These are phyloP conservation scores for Oryza longistaminata DNA, from an alignment of 176 grass and related monocot species.

Conservation along the genomic window DNA sequence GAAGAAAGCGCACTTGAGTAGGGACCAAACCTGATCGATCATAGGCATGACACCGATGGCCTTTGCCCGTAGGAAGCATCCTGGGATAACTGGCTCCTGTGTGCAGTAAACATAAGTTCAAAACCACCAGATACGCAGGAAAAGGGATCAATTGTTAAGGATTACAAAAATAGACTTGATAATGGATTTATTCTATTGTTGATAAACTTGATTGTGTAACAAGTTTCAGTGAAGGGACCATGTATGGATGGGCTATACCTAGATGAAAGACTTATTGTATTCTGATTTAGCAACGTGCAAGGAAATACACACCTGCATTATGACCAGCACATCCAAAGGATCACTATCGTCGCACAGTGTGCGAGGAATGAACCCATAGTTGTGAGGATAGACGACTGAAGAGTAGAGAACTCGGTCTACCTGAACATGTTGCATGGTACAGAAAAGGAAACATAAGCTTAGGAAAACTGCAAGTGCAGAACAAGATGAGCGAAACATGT, in stretches of 20 bases:
- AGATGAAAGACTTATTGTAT: not conserved
- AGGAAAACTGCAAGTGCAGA: not conserved
- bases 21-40: slow-evolving; percentile 70
- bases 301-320: slow-evolving; percentile 80
- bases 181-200: not conserved
- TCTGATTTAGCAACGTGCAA: not conserved
- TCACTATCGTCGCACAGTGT: slow-evolving; percentile 91
- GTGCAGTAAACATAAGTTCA: not conserved
- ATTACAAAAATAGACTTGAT: not conserved
- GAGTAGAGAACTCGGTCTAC: slow-evolving; percentile 98
- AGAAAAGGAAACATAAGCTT: not conserved
- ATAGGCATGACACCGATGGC: slow-evolving; percentile 86
- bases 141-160: not conserved
- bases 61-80: slow-evolving; percentile 66
- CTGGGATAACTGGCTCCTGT: slow-evolving; percentile 70
- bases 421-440: slow-evolving; percentile 22
- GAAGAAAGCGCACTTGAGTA: slow-evolving; percentile 11
- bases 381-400: slow-evolving; percentile 93
- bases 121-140: slow-evolving; percentile 34
- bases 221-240: not conserved
- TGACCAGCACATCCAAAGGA: slow-evolving; percentile 86
- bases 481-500: not conserved
- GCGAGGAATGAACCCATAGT: slow-evolving; percentile 94
- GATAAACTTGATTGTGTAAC: not conserved
- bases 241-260: not conserved